Evolutionary conservation across 2,329 filamentous ascomycete genomes (phyloP).

Genomic region (Beauveria varroae): DNA sequence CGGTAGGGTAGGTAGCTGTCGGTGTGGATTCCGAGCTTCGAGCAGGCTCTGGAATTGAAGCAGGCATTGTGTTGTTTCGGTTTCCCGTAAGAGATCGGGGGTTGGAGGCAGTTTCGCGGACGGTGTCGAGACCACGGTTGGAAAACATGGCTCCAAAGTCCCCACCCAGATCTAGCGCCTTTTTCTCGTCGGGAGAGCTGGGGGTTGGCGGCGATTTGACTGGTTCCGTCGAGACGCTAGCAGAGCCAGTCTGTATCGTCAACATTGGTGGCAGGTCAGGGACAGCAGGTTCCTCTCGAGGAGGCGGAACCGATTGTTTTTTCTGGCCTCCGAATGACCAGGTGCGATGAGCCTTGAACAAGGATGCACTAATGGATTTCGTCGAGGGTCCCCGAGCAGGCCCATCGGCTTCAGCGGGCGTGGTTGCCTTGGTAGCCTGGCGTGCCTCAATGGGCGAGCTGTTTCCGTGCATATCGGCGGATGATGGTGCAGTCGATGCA

Average conservation of each 20-base stretch:
- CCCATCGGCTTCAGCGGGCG: constrained; percentile 23
- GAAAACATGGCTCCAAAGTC: constrained; percentile 51
- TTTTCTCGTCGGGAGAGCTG: constrained; percentile 41
- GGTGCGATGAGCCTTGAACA: constrained; percentile 50
- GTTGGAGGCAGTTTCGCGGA: constrained; percentile 31
- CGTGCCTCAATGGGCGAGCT: constrained; percentile 21
- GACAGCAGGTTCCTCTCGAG: constrained; percentile 20
- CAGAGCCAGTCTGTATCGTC: constrained; percentile 17
- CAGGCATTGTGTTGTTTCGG: constrained; percentile 34
- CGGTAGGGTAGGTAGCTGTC: constrained; percentile 38
- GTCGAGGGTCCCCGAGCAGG: constrained; percentile 18
- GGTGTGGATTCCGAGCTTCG: constrained; percentile 24
- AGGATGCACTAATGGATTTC: constrained; percentile 43
- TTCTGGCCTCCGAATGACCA: constrained; percentile 54
- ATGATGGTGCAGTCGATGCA: constrained; percentile 54
- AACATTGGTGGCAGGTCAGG: constrained; percentile 33
- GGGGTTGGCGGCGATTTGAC: constrained; percentile 42
- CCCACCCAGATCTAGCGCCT: constrained; percentile 45
- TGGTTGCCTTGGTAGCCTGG: constrained; percentile 30
- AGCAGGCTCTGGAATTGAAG: constrained; percentile 28
- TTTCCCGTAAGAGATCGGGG: constrained; percentile 40
- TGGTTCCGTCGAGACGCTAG: background rate
- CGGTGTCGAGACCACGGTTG: constrained; percentile 40
- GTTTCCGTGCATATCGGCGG: constrained; percentile 32
- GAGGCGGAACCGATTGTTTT: constrained; percentile 31